Evolutionary conservation across 1,284 basidiomycete species (phyloP), one percentile per base, ranked within the genome.

Genomic region (Ceratorhiza oryzae-sativae): DNA sequence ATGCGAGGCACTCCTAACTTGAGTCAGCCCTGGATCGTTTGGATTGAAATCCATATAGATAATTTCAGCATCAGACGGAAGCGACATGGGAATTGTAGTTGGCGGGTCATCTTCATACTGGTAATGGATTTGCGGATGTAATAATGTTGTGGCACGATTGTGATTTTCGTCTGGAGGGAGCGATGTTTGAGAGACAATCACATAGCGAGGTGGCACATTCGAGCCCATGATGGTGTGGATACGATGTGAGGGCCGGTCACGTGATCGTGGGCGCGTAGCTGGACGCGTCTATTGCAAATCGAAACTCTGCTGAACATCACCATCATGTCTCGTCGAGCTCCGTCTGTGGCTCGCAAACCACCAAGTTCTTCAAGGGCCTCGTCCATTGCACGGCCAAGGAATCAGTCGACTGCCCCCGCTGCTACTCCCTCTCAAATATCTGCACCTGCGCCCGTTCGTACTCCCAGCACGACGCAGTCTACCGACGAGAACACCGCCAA

Each of bases 71-170:
- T 85, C 83, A 9, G 85, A 55, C 27, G 65, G 39, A 3, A 68
- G 81, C 49, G 82, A 82, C 13, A 90, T 88, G 36, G 91, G 80
- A 8, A 92, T 79, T 10, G 85, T 79, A 25, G 86, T 79, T 0
- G 90, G 88, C 0, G 87, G 83, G 77, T 93, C 91, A 76, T 93
- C 91, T 27, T 87, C 85, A 78, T 91, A 93, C 76, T 90, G 89
- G 78, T 93, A 93, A 76, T 92, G 88, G n/a, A 93, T 74, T 45
- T 87, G 61, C 82, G 90, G 89, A 77, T 93, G 91, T n/a, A 84
- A 80, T 72, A 92, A 84, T 32, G 84, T 80, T 18, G 42, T 30
- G 1, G 45, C 6, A 32, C 27, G 27, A 15, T 18, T 53, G 36
- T 39, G 6, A 32, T 53, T 53, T 32, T 53, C 51, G 20, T 42